These are phyloP conservation scores for Pinus tabuliformis DNA, from an alignment of 75 land plant species.

Conservation along the genomic window DNA sequence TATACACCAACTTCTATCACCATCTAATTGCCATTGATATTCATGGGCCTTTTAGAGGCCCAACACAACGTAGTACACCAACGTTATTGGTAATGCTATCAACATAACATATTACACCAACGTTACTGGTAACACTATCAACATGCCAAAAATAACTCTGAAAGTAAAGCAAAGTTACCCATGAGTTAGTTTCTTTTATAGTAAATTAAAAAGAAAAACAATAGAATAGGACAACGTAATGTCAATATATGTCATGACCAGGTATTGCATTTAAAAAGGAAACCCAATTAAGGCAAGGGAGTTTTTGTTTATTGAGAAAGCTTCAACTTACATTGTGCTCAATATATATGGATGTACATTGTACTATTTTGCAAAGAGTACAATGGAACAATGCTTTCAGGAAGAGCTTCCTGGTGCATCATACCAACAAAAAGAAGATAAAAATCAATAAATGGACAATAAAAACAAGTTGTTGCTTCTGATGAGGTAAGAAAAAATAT, in stretches of 20 bases:
- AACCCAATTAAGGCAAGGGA: too few species aligned
- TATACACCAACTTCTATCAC: slow-evolving; percentile 4
- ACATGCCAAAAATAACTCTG: slow-evolving; percentile 81
- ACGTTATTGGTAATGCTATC: slow-evolving; percentile 62
- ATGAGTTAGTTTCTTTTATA: too few species aligned
- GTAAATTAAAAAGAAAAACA: too few species aligned
- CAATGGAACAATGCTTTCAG: slow-evolving; percentile 76
- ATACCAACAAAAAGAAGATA: background rate
- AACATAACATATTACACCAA: background rate
- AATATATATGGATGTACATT: slow-evolving; percentile 69
- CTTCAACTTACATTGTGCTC: slow-evolving; percentile 50
- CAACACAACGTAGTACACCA: slow-evolving; percentile 60
- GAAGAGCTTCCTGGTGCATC: slow-evolving; percentile 58
- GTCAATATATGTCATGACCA: too few species aligned
- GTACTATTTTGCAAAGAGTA: slow-evolving; percentile 74
- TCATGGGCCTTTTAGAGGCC: slow-evolving; percentile 27
- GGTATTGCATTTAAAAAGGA: too few species aligned
- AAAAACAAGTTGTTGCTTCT: background rate
- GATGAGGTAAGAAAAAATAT: background rate
- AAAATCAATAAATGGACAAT: background rate
- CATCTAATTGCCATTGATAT: background rate
- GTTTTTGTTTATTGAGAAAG: background rate
- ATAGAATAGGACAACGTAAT: too few species aligned
- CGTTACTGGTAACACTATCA: too few species aligned
- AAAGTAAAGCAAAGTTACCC: background rate